A percentile compares a stretch with the other conserved stretches of the same genome.
Conservation (phyloP, 2,329 filamentous ascomycete species). For the Trematosphaeria pertusa region DNA sequence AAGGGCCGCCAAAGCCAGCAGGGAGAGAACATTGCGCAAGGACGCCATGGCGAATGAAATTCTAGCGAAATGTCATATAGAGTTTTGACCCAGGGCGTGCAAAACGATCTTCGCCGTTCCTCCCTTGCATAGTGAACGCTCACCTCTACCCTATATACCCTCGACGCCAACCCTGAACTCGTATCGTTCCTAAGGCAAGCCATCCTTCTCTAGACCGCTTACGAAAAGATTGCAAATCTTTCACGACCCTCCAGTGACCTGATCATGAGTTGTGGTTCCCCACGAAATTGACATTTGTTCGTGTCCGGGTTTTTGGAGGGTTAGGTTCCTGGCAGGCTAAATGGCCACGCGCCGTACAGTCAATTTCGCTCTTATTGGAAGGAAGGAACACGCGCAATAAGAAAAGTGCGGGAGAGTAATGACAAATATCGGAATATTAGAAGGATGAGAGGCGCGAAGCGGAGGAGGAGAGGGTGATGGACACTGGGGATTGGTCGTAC, state of each 20-base stretch:
- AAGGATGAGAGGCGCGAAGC: background rate
- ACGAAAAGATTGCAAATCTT: background rate
- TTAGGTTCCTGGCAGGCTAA: background rate
- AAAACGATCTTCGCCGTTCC: background rate
- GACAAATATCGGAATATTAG: background rate
- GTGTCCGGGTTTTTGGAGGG: background rate
- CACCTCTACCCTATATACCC: background rate
- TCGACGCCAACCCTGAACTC: background rate
- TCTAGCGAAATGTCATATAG: background rate
- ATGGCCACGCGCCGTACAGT: background rate
- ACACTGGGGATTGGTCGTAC: no score
- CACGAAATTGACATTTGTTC: background rate
- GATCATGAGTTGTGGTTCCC: background rate
- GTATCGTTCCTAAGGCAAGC: background rate
- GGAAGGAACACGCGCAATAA: background rate
- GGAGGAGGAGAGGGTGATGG: slow-evolving; percentile 16
- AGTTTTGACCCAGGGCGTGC: background rate
- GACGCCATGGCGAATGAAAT: background rate
- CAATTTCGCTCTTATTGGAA: background rate
- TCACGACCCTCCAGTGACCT: background rate
- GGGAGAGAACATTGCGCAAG: background rate
- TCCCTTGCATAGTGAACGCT: background rate
- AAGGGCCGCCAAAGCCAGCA: slow-evolving; percentile 7
- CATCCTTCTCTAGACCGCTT: background rate
- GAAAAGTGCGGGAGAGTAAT: background rate